phyloP scores from a whole-genome alignment of 192 early-diverging fungal species.

The Coemansia sp. region DNA sequence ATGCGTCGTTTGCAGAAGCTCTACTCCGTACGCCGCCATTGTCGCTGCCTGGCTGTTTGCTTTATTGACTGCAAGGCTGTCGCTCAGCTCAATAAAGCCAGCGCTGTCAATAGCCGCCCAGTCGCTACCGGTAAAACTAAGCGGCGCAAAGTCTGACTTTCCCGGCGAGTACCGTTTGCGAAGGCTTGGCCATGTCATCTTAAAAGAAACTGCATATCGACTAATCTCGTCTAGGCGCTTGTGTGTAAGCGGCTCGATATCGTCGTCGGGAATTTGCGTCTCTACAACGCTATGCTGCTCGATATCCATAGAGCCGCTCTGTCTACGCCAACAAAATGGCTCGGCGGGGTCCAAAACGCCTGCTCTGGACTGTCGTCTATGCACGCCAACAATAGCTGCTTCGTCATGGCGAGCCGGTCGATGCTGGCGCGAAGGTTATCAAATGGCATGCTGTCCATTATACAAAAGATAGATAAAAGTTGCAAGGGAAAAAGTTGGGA shows the following conservation, averaged over 20 bases:
- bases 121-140: neutral
- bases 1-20: neutral
- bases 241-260: neutral
- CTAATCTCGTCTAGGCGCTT: neutral
- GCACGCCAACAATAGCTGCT: neutral
- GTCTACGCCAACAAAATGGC: neutral
- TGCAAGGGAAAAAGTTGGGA: too few relatives aligned
- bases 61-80: neutral
- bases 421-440: neutral
- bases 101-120: neutral
- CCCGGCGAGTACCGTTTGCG: neutral
- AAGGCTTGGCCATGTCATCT: neutral
- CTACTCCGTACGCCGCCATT: neutral
- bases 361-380: neutral
- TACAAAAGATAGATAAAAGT: neutral
- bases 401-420: neutral
- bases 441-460: neutral
- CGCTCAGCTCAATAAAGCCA: neutral
- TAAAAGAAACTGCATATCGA: neutral
- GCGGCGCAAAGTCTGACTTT: neutral
- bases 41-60: neutral
- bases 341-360: neutral
- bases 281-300: too few relatives aligned
- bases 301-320: neutral
- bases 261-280: neutral